Evolutionary conservation across 306 rosid species (phyloP).

Genomic region (Astragalus membranaceus): DNA sequence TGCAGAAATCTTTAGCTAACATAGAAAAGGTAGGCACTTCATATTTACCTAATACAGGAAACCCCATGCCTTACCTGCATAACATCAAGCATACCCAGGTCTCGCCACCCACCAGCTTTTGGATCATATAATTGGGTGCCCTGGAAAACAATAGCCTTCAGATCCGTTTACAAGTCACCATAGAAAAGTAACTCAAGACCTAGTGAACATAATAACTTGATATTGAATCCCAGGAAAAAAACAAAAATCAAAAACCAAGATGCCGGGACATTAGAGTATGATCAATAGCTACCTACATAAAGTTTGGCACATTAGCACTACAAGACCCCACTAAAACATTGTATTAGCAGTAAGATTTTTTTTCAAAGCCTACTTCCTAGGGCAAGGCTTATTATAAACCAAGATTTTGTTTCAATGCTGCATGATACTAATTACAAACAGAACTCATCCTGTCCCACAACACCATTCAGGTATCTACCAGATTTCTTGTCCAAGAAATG

Average conservation of each 20-base stretch:
- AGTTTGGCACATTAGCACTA: not conserved
- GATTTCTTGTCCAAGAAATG: not conserved
- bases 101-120: conserved; percentile 98
- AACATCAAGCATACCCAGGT: conserved; percentile 98
- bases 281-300: not conserved
- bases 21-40: not conserved
- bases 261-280: not conserved
- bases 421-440: not conserved
- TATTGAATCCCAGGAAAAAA: not conserved
- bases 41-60: conserved; percentile 8
- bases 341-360: not conserved
- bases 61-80: conserved; percentile 64
- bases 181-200: conserved; percentile 14
- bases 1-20: conserved; percentile 18
- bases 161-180: not conserved
- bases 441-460: not conserved
- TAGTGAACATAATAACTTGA: not conserved
- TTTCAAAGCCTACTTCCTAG: conserved; percentile 3
- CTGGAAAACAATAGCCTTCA: conserved; percentile 34
- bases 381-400: not conserved
- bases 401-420: not conserved
- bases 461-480: not conserved
- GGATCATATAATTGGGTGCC: conserved; percentile 96
- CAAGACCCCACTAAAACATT: not conserved
- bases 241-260: conserved; percentile 2